Percentiles rank a stretch among this genome's conserved stretches.
Evolutionary conservation across 2,329 filamentous ascomycete genomes (phyloP).

Genomic region (Neofusicoccum parvum): DNA sequence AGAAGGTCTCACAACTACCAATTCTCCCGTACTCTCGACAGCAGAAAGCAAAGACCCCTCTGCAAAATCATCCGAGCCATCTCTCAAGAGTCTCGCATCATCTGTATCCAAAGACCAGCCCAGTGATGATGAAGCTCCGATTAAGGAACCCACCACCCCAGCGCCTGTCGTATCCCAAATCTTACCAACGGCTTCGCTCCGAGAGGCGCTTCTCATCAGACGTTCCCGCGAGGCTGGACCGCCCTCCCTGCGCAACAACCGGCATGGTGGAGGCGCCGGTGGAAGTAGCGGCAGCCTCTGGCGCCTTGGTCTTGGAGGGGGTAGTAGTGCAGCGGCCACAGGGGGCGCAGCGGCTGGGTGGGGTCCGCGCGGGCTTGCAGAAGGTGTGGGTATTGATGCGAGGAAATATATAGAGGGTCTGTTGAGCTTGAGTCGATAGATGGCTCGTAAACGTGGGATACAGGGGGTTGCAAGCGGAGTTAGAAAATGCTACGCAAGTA

Average conservation of each 20-base stretch:
- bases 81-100: not conserved
- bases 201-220: conserved; percentile 25
- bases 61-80: not conserved
- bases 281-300: conserved; percentile 28
- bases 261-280: conserved; percentile 26
- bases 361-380: conserved; percentile 64
- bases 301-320: conserved; percentile 27
- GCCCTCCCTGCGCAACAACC: not conserved
- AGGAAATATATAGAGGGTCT: conserved; percentile 73
- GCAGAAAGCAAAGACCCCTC: conserved; percentile 25
- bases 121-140: not conserved
- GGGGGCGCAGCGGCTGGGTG: conserved; percentile 45
- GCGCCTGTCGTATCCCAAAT: not conserved
- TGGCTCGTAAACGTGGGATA: not conserved
- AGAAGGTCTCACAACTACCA: not conserved
- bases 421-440: conserved; percentile 59
- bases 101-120: not conserved
- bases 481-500: not conserved
- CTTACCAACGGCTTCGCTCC: conserved; percentile 8
- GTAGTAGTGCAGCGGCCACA: conserved; percentile 33
- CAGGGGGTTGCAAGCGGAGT: not conserved
- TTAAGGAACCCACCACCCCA: not conserved
- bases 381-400: conserved; percentile 77
- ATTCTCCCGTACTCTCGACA: not conserved
- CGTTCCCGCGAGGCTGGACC: conserved; percentile 14